A percentile compares a stretch with the other conserved stretches of the same genome.
Conservation (phyloP, 2,329 filamentous ascomycete genomes). For the Cordyceps pruinosa region DNA sequence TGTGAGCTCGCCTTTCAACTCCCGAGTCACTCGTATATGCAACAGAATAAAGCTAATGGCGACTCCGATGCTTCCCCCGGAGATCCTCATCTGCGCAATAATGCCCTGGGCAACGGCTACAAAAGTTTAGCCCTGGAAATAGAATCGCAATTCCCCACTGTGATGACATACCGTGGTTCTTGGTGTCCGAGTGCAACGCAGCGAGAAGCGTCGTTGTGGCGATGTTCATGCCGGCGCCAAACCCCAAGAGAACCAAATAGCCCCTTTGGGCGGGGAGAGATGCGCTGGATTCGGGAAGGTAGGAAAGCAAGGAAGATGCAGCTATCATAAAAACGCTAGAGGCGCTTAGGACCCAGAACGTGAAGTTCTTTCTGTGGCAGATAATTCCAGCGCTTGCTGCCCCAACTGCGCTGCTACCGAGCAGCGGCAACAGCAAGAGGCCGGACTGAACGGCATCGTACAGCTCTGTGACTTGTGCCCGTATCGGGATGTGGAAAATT, state of each 20-base stretch:
- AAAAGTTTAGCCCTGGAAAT: not conserved
- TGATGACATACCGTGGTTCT: slow-evolving; percentile 43
- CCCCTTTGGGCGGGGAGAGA: not conserved
- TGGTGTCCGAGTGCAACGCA: slow-evolving; percentile 27
- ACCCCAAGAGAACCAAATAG: not conserved
- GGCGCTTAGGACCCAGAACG: not conserved
- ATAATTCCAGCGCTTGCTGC: not conserved
- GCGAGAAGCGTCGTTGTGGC: not conserved
- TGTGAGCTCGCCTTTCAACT: not conserved
- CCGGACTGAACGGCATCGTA: not conserved
- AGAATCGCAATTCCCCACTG: slow-evolving; percentile 18
- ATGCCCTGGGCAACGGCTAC: not conserved
- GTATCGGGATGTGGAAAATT: not conserved
- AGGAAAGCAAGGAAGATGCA: not conserved
- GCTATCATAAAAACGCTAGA: not conserved
- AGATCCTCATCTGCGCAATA: not conserved
- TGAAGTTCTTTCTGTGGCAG: not conserved
- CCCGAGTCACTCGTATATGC: not conserved
- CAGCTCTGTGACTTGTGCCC: not conserved
- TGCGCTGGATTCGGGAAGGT: not conserved
- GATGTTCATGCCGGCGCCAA: not conserved
- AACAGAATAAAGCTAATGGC: not conserved
- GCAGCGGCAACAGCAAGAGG: not conserved
- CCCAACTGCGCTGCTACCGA: not conserved
- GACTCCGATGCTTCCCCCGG: not conserved